phyloP scores from a whole-genome alignment of 768 basidiomycete species.

The Macrocybe gigantea region DNA sequence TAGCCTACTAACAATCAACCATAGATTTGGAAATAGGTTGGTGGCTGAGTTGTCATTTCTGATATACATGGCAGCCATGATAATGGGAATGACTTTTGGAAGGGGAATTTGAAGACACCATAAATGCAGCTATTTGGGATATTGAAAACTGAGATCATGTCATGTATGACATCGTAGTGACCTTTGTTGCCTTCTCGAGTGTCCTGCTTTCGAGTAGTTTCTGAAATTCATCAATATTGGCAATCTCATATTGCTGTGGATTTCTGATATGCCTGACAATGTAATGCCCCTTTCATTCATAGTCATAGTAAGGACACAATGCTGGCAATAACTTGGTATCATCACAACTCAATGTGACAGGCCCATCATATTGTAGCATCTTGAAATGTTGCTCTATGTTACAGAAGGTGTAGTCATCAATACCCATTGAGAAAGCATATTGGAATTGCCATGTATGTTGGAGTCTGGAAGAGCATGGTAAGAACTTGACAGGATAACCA shows the following conservation, averaged over 20 bases:
- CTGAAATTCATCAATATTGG: constrained; percentile 11
- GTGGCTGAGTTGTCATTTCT: constrained; percentile 10
- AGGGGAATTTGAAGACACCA: constrained; percentile 26
- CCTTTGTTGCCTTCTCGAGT: constrained; percentile 16
- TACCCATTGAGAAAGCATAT: constrained; percentile 11
- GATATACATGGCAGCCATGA: constrained; percentile 24
- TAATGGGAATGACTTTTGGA: constrained; percentile 24
- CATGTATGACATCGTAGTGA: constrained; percentile 1
- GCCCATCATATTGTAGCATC: constrained; percentile 14
- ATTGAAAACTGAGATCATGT: background rate
- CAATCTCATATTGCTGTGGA: constrained; percentile 13
- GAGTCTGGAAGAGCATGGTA: too few relatives aligned
- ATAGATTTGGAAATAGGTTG: constrained; percentile 9
- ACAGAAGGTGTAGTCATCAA: constrained; percentile 13
- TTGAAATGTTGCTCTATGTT: constrained; percentile 9
- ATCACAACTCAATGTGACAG: constrained; percentile 22
- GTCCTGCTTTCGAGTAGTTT: constrained; percentile 5
- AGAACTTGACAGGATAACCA: background rate
- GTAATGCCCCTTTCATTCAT: constrained; percentile 8
- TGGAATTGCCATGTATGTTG: background rate
- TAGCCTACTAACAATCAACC: constrained; percentile 18
- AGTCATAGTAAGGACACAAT: constrained; percentile 17
- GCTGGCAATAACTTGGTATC: constrained; percentile 26
- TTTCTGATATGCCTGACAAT: constrained; percentile 17
- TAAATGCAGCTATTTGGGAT: constrained; percentile 21